Percentiles rank a stretch among this genome's conserved stretches.
Evolutionary conservation across 345 rosid genomes (phyloP).

Genomic region (Eucalyptus regnans): DNA sequence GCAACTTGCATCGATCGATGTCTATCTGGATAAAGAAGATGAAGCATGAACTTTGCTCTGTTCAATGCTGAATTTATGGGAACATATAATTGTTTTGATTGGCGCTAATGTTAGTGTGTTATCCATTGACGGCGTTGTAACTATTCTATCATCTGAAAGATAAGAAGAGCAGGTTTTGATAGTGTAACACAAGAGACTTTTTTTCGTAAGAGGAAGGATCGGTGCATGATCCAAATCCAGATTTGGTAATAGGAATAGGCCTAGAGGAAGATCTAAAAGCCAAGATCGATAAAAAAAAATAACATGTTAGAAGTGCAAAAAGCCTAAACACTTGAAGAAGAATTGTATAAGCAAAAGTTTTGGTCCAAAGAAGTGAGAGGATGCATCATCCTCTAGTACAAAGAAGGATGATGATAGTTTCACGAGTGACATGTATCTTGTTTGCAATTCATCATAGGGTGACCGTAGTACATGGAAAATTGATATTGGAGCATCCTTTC

Average conservation of each 20-base stretch:
- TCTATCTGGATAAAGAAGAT: background rate
- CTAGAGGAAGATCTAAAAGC: background rate
- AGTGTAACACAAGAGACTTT: background rate
- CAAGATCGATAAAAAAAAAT: fast-evolving
- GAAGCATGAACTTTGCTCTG: background rate
- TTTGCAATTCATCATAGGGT: background rate
- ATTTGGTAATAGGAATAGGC: background rate
- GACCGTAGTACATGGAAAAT: background rate
- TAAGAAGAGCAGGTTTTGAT: background rate
- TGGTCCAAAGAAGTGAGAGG: background rate
- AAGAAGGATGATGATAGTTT: background rate
- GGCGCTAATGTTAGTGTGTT: background rate
- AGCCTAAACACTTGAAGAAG: background rate
- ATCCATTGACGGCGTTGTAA: background rate
- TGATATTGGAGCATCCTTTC: background rate
- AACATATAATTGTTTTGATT: background rate
- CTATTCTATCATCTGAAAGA: background rate
- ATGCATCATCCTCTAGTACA: background rate
- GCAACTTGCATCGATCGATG: background rate
- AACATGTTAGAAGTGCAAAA: background rate
- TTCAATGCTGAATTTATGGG: background rate
- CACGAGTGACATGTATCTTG: background rate
- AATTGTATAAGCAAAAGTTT: background rate
- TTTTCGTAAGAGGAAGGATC: background rate
- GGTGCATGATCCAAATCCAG: background rate